phyloP scores from a whole-genome alignment of 495 filamentous ascomycete genomes.

The Rhizodiscina lignyota region DNA sequence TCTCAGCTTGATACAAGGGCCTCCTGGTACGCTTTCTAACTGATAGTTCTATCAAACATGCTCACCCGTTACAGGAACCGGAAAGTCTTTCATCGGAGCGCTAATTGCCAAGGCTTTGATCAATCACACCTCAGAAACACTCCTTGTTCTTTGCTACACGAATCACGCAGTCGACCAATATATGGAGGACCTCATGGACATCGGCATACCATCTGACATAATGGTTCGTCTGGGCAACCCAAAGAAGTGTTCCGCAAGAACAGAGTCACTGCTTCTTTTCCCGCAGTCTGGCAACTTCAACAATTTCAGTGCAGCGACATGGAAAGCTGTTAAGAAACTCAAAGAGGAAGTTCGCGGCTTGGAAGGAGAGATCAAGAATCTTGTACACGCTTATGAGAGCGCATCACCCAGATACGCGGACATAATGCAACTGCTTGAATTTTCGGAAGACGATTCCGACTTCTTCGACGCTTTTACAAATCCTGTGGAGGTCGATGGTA shows the following conservation, averaged over 20 bases:
- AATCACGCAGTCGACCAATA: slow-evolving; percentile 48
- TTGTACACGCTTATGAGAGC: slow-evolving; percentile 13
- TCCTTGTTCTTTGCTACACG: slow-evolving; percentile 47
- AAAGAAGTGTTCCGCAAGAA: slow-evolving; percentile 41
- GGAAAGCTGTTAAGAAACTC: slow-evolving; percentile 24
- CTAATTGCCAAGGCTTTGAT: slow-evolving; percentile 43
- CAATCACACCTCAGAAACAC: slow-evolving; percentile 30
- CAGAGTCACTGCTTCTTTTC: slow-evolving; percentile 27
- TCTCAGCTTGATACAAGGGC: slow-evolving; percentile 56
- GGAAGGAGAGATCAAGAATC: slow-evolving; percentile 7
- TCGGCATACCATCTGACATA: slow-evolving; percentile 32
- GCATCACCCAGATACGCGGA: slow-evolving; percentile 13
- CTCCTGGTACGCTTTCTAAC: slow-evolving; percentile 40
- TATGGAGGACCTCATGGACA: slow-evolving; percentile 46
- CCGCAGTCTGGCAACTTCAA: slow-evolving; percentile 25
- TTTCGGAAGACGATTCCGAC: slow-evolving; percentile 30
- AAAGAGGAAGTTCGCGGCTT: slow-evolving; percentile 8
- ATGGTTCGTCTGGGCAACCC: slow-evolving; percentile 55
- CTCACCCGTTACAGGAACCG: slow-evolving; percentile 39
- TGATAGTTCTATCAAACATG: slow-evolving; percentile 1
- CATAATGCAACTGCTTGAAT: slow-evolving; percentile 49
- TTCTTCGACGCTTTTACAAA: slow-evolving; percentile 41
- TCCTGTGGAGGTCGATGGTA: slow-evolving; percentile 26
- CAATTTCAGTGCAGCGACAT: slow-evolving; percentile 16
- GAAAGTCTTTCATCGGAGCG: slow-evolving; percentile 66